Base-by-base conservation (phyloP, 345 rosid species). In the Laguncularia racemosa region DNA sequence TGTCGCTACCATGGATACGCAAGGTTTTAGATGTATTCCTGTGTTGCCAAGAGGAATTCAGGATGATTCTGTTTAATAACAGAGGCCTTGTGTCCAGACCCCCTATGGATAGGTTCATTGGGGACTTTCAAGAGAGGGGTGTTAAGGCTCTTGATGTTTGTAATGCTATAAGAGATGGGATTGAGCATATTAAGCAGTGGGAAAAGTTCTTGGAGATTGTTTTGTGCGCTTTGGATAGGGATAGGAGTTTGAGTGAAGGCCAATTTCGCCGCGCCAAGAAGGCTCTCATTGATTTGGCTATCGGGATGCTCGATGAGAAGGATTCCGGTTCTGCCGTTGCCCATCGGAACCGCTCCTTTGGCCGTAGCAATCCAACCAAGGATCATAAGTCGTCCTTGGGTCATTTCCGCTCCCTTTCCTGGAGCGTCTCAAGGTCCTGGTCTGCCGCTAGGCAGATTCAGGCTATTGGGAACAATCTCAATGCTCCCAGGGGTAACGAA, bases 361-460 rank as follows among this genome's bases (percentile, higher is more conserved):
- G 98, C 6, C 73, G 95, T 17, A 57, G 51, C 63, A 77, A 56
- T 38, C 50, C 15, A 3, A 75, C 50, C 64, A 83, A 78, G 45
- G 73, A 55, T 14, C 72, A 73, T 20, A 75, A 70, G 6, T 76
- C 72, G 21, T 51, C 68, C 14, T 23, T 78, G 2, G 91, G 81
- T n/a, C 96, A 86, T 73, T 86, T 82, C 64, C 63, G 97, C 56
- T 93, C 98, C 9, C 72, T 89, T 48, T 92, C 98, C 0, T 89
- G 98, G 99, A 93, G 97, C 56, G 96, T 93, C 6, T 93, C 99
- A 3, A 71, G 96, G 73, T 86, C 99, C 0, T 93, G 99, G 99
- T 93, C 99, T 0, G 99, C 99, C 6, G 83, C 99, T 0, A 80
- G 77, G 78, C 96, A 89, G 75, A 73, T 93, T 26, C 95, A 83